Percentiles rank a stretch among this genome's conserved stretches.
Conservation (phyloP, 2,329 filamentous ascomycete genomes). For the Aspergillus neoniger region DNA sequence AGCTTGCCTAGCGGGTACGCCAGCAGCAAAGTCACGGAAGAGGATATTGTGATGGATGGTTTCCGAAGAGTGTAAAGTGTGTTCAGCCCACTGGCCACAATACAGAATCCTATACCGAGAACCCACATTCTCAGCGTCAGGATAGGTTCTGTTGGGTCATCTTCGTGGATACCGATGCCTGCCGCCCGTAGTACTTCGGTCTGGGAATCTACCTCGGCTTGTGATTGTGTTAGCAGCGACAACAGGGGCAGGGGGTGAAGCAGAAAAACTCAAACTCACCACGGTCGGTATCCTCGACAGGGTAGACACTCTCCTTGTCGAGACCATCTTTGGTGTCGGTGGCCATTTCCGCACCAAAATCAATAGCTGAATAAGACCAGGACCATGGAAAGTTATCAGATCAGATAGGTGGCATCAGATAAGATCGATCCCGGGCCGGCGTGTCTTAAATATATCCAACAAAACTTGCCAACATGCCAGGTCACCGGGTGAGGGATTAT, state of each 20-base stretch:
- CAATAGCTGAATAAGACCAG: neutral
- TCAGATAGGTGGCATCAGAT: conserved; percentile 30
- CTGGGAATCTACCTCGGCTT: conserved; percentile 2
- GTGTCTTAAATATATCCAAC: conserved; percentile 1
- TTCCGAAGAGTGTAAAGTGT: conserved; percentile 23
- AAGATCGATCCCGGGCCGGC: conserved; percentile 15
- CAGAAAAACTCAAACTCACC: neutral
- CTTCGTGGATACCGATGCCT: conserved; percentile 53
- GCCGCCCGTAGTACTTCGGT: conserved; percentile 29
- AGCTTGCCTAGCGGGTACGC: conserved; percentile 25
- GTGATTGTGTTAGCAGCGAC: neutral
- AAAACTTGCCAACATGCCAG: neutral
- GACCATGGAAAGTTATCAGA: conserved; percentile 8
- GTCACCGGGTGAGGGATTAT: neutral
- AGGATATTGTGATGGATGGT: conserved; percentile 30
- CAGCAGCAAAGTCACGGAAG: conserved; percentile 23
- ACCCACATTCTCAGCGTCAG: conserved; percentile 23
- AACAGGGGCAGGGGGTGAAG: neutral
- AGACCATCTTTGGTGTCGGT: neutral
- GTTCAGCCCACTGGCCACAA: conserved; percentile 21
- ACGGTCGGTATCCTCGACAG: neutral
- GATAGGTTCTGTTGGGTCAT: conserved; percentile 48
- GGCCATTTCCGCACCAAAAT: conserved; percentile 2
- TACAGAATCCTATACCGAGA: conserved; percentile 17
- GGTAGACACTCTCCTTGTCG: neutral